Percentiles rank a stretch among this genome's conserved stretches.
These are phyloP conservation scores for Verticillium dahliae DNA, from an alignment of 2,329 filamentous ascomycete species.

Conservation along the genomic window DNA sequence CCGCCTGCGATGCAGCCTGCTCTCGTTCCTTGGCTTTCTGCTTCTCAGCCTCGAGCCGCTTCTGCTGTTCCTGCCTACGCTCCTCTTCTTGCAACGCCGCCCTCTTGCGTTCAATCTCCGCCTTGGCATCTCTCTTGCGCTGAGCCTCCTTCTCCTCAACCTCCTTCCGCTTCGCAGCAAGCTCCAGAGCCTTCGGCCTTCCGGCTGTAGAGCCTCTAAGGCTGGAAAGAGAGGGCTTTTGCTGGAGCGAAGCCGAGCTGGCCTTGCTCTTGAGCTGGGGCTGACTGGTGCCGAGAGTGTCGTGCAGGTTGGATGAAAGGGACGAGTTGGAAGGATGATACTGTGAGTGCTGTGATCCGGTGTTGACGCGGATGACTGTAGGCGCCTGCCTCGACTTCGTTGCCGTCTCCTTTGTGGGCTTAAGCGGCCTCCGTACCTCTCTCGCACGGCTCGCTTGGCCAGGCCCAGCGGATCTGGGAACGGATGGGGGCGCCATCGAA, in stretches of 20 bases:
- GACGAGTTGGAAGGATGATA: constrained; percentile 53
- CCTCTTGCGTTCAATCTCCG: constrained; percentile 72
- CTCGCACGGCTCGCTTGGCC: constrained; percentile 41
- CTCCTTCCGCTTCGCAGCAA: constrained; percentile 76
- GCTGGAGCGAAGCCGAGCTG: constrained; percentile 60
- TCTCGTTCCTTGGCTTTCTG: constrained; percentile 57
- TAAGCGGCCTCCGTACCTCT: constrained; percentile 53
- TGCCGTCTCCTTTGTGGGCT: constrained; percentile 59
- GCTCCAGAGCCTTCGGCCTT: constrained; percentile 64
- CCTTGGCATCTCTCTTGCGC: constrained; percentile 74
- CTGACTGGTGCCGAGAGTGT: constrained; percentile 36
- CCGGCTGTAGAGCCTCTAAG: constrained; percentile 59
- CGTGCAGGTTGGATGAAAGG: constrained; percentile 52
- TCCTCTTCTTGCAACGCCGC: constrained; percentile 61
- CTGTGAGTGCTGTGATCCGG: constrained; percentile 54
- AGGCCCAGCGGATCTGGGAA: constrained; percentile 43
- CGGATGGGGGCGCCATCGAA: constrained; percentile 53
- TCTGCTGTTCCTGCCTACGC: constrained; percentile 49
- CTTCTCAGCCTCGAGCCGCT: constrained; percentile 54
- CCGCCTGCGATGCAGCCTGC: constrained; percentile 42
- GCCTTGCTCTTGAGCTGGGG: constrained; percentile 54
- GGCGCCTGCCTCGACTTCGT: constrained; percentile 59
- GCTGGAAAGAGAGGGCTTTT: constrained; percentile 48
- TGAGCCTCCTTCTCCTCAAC: constrained; percentile 76
- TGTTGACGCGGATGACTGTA: constrained; percentile 67